These are phyloP conservation scores for Sanguinoderma infundibulare DNA, from an alignment of 1,284 basidiomycete genomes.

Conservation along the genomic window DNA sequence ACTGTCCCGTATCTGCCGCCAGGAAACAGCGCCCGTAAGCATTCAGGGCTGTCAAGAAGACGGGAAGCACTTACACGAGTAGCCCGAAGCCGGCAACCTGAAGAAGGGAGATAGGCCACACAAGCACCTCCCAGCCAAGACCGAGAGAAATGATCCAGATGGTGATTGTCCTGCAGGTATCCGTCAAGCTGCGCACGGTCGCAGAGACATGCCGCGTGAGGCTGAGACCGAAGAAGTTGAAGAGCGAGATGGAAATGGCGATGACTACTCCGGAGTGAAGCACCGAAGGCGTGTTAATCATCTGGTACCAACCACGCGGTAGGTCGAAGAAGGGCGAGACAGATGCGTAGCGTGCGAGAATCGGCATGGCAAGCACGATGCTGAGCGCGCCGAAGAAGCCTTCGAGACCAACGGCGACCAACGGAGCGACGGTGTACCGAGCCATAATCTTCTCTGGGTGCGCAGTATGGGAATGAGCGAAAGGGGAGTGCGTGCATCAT, in stretches of 20 bases:
- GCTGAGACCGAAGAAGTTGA: constrained; percentile 95
- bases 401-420: constrained; percentile 94
- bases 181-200: constrained; percentile 88
- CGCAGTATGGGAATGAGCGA: constrained; percentile 11
- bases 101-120: constrained; percentile 83
- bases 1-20: constrained; percentile 38
- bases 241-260: constrained; percentile 75
- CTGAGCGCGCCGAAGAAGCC: constrained; percentile 90
- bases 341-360: constrained; percentile 58
- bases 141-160: constrained; percentile 90
- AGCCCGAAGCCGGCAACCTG: constrained; percentile 91
- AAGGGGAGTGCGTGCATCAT: not conserved
- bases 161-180: constrained; percentile 93
- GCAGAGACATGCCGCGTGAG: constrained; percentile 92
- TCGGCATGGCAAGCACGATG: constrained; percentile 74
- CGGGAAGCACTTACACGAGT: constrained; percentile 73
- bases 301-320: constrained; percentile 88
- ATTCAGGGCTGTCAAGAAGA: constrained; percentile 19
- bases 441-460: constrained; percentile 84
- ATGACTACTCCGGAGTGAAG: constrained; percentile 81
- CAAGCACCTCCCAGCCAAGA: constrained; percentile 91
- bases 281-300: constrained; percentile 80
- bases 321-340: constrained; percentile 84
- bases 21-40: not conserved
- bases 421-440: constrained; percentile 86